Evolutionary conservation across 2,329 filamentous ascomycete genomes (phyloP).

Genomic region (Furcasterigmium furcatum): DNA sequence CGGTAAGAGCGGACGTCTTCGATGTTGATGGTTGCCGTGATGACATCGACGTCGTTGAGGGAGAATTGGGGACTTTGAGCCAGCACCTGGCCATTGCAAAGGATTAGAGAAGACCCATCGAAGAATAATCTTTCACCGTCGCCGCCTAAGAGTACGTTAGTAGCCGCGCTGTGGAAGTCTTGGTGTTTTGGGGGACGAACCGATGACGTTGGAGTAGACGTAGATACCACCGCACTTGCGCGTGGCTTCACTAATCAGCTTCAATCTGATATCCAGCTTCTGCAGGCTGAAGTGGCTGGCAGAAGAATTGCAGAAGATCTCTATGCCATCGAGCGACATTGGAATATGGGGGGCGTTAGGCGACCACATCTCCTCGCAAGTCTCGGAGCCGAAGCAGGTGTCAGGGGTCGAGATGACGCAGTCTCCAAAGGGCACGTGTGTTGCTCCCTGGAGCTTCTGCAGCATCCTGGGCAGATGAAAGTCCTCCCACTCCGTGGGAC

Average conservation of each 20-base stretch:
- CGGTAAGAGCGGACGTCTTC: conserved; percentile 67
- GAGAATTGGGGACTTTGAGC: conserved; percentile 53
- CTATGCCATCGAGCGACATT: conserved; percentile 53
- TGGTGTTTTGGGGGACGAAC: no score
- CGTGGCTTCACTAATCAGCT: conserved; percentile 65
- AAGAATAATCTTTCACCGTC: conserved; percentile 51
- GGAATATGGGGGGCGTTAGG: conserved; percentile 33
- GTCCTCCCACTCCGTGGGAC: conserved; percentile 56
- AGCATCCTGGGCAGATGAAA: conserved; percentile 62
- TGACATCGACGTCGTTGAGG: conserved; percentile 62
- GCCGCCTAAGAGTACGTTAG: conserved; percentile 40
- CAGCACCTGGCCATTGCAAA: conserved; percentile 60
- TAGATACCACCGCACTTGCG: conserved; percentile 37
- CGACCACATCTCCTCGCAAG: conserved; percentile 67
- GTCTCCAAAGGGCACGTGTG: conserved; percentile 63
- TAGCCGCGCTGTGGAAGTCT: no score
- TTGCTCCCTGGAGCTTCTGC: conserved; percentile 42
- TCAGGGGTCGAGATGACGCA: conserved; percentile 58
- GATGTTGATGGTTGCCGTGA: conserved; percentile 63
- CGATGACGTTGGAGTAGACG: conserved; percentile 58
- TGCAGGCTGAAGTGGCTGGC: conserved; percentile 59
- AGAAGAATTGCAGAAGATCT: conserved; percentile 68
- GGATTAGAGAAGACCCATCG: conserved; percentile 57
- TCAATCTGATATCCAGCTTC: conserved; percentile 62
- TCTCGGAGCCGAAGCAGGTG: conserved; percentile 54